phyloP scores from a whole-genome alignment of 2,329 filamentous ascomycete species.

The Arachnomyces sp. region DNA sequence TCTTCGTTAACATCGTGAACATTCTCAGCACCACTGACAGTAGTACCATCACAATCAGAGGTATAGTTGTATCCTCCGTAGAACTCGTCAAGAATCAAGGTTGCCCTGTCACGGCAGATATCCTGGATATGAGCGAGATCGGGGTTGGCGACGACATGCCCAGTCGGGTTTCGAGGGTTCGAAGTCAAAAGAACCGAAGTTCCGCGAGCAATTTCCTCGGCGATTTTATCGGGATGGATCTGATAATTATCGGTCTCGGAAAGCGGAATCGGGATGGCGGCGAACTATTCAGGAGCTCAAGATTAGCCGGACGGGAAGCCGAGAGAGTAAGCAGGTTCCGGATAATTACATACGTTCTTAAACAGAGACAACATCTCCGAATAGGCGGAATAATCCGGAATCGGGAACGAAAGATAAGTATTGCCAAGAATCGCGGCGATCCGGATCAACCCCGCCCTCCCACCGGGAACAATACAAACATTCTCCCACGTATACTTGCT shows the following conservation, averaged over 20 bases:
- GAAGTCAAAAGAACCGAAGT: constrained; percentile 86
- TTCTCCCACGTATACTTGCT: constrained; percentile 97
- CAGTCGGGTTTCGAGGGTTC: constrained; percentile 91
- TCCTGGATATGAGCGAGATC: constrained; percentile 87
- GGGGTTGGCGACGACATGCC: constrained; percentile 73
- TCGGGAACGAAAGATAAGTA: constrained; percentile 86
- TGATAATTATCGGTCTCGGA: constrained; percentile 82
- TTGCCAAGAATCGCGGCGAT: constrained; percentile 92
- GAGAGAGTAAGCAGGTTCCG: not conserved
- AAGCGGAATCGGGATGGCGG: constrained; percentile 76
- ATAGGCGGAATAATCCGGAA: constrained; percentile 93
- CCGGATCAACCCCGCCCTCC: constrained; percentile 82
- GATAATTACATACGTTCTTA: constrained; percentile 54
- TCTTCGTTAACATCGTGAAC: constrained; percentile 82
- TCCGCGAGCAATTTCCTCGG: constrained; percentile 78
- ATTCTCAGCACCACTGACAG: constrained; percentile 83
- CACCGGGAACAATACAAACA: constrained; percentile 90
- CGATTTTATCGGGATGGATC: constrained; percentile 87
- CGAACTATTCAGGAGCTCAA: constrained; percentile 49
- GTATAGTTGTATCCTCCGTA: constrained; percentile 97
- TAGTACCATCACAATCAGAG: constrained; percentile 78
- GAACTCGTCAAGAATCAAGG: constrained; percentile 92
- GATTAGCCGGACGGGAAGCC: not conserved
- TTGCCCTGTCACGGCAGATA: constrained; percentile 81
- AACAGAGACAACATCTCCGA: constrained; percentile 95